A percentile compares a stretch with the other conserved stretches of the same genome.
These are phyloP conservation scores for Exobasidium cylindrosporum DNA, from an alignment of 1,284 basidiomycete species.

Conservation along the genomic window DNA sequence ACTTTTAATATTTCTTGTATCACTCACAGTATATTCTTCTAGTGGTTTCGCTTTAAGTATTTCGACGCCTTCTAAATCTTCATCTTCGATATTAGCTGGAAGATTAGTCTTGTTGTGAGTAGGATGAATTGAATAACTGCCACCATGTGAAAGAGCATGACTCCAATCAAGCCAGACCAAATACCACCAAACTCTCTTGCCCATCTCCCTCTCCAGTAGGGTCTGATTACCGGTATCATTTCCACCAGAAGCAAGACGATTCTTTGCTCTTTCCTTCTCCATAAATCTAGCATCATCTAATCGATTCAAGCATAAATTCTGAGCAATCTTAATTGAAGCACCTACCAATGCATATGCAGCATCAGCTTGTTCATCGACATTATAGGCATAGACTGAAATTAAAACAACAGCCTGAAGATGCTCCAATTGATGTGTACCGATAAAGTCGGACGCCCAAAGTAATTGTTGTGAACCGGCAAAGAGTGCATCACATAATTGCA, in stretches of 20 bases:
- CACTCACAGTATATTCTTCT: conserved; percentile 21
- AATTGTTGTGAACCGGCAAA: conserved; percentile 43
- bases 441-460: conserved; percentile 44
- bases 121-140: conserved; percentile 44
- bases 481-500: conserved; percentile 30
- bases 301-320: conserved; percentile 28
- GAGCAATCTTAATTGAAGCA: conserved; percentile 41
- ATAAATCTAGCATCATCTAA: conserved; percentile 22
- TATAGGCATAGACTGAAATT: conserved; percentile 50
- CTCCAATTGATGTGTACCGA: conserved; percentile 44
- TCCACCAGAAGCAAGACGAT: not conserved
- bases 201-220: conserved; percentile 34
- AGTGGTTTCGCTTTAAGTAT: not conserved
- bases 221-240: conserved; percentile 21
- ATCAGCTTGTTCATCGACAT: conserved; percentile 45
- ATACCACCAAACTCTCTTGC: conserved; percentile 51
- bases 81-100: conserved; percentile 43
- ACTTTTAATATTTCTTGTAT: conserved; percentile 25
- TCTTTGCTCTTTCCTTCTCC: conserved; percentile 11
- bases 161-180: conserved; percentile 45
- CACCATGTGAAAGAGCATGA: conserved; percentile 44
- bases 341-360: conserved; percentile 46
- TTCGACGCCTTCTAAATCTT: conserved; percentile 11
- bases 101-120: conserved; percentile 41
- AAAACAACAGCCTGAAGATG: conserved; percentile 45